Conservation (phyloP, 1,284 basidiomycete species). For the Trichosporon faecale region DNA sequence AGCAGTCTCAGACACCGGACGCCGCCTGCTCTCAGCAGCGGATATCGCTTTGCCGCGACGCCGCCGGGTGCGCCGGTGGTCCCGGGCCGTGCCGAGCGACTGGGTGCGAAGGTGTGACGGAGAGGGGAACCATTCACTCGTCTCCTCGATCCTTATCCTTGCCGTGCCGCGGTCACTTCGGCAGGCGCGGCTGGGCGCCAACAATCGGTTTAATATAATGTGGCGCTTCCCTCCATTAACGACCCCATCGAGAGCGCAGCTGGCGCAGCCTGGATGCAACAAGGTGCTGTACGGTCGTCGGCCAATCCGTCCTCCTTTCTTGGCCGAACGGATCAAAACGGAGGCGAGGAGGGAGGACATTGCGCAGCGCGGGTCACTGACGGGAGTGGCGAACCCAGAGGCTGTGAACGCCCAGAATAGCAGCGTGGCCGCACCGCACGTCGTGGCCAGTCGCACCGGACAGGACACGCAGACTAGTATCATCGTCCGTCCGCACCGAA, state of each 20-base stretch:
- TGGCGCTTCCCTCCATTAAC: not conserved
- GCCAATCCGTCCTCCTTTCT: not conserved
- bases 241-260: not conserved
- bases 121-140: not conserved
- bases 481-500: not conserved
- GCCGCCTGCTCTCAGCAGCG: not conserved
- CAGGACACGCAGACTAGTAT: not conserved
- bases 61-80: too few relatives aligned
- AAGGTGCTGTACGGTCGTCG: not conserved
- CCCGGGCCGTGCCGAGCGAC: not conserved
- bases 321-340: too few relatives aligned
- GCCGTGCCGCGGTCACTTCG: not conserved
- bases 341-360: slow-evolving; percentile 4
- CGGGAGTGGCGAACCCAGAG: not conserved
- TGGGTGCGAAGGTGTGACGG: not conserved
- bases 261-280: not conserved
- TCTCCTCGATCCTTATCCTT: not conserved
- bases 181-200: not conserved
- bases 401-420: not conserved
- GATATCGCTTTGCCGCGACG: not conserved
- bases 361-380: not conserved
- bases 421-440: not conserved
- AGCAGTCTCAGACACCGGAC: not conserved
- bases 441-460: not conserved
- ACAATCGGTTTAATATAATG: not conserved